Conservation (phyloP, 805 yeast species). For the Komagataella phaffii region DNA sequence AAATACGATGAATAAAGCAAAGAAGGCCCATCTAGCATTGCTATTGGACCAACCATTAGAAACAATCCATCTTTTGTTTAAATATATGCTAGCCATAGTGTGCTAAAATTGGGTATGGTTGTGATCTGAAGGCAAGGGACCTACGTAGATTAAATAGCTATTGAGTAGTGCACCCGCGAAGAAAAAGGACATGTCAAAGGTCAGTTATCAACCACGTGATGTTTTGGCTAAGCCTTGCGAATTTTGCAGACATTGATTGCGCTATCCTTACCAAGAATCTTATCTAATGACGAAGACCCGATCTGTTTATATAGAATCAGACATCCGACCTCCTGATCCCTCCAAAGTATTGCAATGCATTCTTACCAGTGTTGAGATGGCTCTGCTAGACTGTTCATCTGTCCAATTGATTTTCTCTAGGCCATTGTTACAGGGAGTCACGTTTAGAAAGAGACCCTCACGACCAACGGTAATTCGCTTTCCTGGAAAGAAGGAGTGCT, state of each 20-base stretch:
- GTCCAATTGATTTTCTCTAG: background rate
- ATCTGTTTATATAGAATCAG: background rate
- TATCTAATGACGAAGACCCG: background rate
- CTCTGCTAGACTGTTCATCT: background rate
- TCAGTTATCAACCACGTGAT: background rate
- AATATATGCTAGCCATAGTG: background rate
- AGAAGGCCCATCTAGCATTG: slow-evolving; percentile 49
- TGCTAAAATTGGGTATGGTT: background rate
- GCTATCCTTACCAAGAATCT: background rate
- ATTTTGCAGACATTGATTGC: background rate
- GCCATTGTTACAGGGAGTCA: background rate
- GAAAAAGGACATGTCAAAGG: background rate
- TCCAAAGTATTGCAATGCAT: background rate
- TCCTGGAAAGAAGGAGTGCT: background rate
- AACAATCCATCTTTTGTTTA: background rate
- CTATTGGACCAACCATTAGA: background rate
- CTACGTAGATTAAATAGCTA: background rate
- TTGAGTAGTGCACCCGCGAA: background rate
- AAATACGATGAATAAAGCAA: slow-evolving; percentile 43
- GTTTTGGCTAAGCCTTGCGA: background rate
- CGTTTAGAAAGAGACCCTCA: background rate
- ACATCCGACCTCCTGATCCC: background rate
- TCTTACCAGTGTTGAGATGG: background rate
- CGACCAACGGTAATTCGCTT: background rate
- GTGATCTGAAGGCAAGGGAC: background rate